Conservation (phyloP, 768 basidiomycete species). For the Tremella fuciformis region DNA sequence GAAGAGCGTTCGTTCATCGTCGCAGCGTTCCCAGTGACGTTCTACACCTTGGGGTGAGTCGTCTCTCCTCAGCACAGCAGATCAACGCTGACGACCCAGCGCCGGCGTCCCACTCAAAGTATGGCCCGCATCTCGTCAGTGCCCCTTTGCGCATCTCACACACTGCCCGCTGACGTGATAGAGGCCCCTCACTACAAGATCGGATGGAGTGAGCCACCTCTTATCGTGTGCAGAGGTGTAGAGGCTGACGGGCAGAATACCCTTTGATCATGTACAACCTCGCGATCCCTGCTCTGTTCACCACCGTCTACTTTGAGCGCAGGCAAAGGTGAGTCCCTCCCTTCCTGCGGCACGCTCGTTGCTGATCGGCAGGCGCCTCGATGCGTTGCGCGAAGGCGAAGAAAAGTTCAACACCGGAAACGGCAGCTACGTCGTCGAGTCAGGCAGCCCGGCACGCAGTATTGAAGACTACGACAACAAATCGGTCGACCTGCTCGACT, state of each 20-base stretch:
- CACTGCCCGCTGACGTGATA: background rate
- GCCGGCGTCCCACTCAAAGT: slow-evolving; percentile 11
- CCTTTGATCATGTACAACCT: slow-evolving; percentile 6
- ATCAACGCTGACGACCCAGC: background rate
- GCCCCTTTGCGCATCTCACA: background rate
- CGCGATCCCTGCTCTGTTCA: background rate
- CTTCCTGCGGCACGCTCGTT: no score
- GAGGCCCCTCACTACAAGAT: slow-evolving; percentile 15
- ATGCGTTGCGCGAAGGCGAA: background rate
- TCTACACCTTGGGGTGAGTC: slow-evolving; percentile 8
- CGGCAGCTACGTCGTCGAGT: no score
- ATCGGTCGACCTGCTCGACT: no score
- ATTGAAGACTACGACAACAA: no score
- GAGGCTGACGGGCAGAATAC: slow-evolving; percentile 4
- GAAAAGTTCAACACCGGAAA: no score
- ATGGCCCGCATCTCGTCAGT: slow-evolving; percentile 8
- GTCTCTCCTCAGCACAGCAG: background rate
- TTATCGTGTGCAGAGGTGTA: background rate
- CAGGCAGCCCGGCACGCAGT: no score
- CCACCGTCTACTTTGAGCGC: slow-evolving; percentile 1
- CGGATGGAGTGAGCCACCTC: slow-evolving; percentile 10
- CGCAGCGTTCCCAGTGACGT: slow-evolving; percentile 9
- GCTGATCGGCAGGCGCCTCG: background rate
- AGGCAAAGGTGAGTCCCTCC: slow-evolving; percentile 11
- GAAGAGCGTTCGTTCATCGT: slow-evolving; percentile 13